These are phyloP conservation scores for Plasmodium gaboni DNA, from an alignment of 169 alveolate species.

Conservation along the genomic window DNA sequence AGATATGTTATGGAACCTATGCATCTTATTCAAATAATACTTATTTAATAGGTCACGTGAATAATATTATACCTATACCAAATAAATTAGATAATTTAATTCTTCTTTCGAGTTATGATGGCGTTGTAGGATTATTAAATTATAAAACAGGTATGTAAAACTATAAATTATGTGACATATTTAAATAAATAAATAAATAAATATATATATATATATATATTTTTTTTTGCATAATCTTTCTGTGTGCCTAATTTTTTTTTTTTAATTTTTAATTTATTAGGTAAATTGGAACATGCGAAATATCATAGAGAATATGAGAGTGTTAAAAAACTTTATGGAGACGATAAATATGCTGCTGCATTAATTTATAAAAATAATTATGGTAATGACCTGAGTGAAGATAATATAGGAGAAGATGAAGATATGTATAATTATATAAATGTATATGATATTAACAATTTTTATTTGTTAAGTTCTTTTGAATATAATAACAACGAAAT, in stretches of 20 bases:
- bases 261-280: not conserved
- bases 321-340: conserved; percentile 51
- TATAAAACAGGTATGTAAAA: conserved; percentile 55
- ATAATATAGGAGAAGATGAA: not conserved
- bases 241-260: not conserved
- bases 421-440: conserved; percentile 34
- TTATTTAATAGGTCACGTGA: conserved; percentile 58
- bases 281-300: conserved; percentile 30
- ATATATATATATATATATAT: not conserved
- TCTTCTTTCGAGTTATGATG: conserved; percentile 59
- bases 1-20: conserved; percentile 32
- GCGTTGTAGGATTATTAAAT: conserved; percentile 64
- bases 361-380: conserved; percentile 13
- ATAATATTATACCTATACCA: conserved; percentile 52
- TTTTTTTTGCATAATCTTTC: not conserved
- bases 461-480: conserved; percentile 28
- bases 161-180: not conserved
- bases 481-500: conserved; percentile 50
- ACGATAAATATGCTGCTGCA: conserved; percentile 38
- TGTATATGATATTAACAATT: conserved; percentile 24
- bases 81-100: conserved; percentile 29
- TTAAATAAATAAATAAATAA: not conserved
- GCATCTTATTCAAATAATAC: conserved; percentile 47
- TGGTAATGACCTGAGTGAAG: not conserved
- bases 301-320: conserved; percentile 55